Percentiles rank a stretch among this genome's conserved stretches.
phyloP scores from a whole-genome alignment of 257 asterid species.

The Nicotiana attenuata region DNA sequence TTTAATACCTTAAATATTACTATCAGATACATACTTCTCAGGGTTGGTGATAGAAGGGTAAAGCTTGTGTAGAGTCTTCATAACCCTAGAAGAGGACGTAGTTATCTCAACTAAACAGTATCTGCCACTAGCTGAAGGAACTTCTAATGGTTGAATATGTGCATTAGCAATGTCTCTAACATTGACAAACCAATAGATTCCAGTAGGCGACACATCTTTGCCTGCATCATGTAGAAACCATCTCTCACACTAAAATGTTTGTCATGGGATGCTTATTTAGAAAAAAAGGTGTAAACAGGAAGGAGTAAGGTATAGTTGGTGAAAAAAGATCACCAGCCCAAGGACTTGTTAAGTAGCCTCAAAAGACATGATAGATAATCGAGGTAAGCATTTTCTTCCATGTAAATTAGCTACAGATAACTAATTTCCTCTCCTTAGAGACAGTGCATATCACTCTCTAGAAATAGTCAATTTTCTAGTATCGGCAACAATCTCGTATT shows the following conservation, averaged over 20 bases:
- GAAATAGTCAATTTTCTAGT: too few relatives aligned
- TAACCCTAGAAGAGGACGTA: slow-evolving; percentile 22
- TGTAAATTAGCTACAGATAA: too few relatives aligned
- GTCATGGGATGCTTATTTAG: too few relatives aligned
- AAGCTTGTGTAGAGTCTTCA: slow-evolving; percentile 20
- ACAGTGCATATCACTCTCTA: too few relatives aligned
- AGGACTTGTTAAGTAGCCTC: background rate
- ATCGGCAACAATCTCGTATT: too few relatives aligned
- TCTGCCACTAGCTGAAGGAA: slow-evolving; percentile 36
- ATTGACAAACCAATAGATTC: background rate
- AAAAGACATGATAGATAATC: background rate
- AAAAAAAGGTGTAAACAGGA: background rate
- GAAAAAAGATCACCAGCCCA: background rate
- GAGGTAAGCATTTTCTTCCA: background rate
- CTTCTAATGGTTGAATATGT: slow-evolving; percentile 43
- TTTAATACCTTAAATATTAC: background rate
- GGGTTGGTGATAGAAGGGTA: slow-evolving; percentile 49
- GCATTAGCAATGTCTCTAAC: slow-evolving; percentile 17
- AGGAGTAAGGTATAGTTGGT: background rate
- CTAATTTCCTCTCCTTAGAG: too few relatives aligned
- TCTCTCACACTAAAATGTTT: slow-evolving; percentile 8
- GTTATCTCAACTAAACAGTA: slow-evolving; percentile 37
- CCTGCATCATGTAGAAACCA: background rate
- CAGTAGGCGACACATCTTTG: background rate
- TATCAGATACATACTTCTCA: slow-evolving; percentile 24